phyloP scores from a whole-genome alignment of 1,139 yeast species.

The Keqinozyma sinolaborantium region DNA sequence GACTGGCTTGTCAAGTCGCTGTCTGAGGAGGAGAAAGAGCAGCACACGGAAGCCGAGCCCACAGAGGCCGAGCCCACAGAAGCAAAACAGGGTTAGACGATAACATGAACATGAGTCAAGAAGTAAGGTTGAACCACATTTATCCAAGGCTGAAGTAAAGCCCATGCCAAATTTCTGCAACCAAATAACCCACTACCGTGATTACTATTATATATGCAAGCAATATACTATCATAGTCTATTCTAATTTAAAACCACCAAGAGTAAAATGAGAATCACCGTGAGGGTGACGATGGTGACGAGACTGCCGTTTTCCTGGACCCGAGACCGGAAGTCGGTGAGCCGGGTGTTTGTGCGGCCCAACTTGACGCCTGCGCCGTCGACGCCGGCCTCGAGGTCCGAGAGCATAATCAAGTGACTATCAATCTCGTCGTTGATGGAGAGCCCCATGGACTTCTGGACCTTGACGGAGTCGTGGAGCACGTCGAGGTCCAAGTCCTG shows the following conservation, averaged over 20 bases:
- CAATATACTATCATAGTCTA: no score
- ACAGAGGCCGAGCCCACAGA: no score
- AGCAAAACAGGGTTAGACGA: no score
- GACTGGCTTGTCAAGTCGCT: no score
- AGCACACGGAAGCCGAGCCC: no score
- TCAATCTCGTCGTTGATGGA: conserved; percentile 65
- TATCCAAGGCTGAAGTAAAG: no score
- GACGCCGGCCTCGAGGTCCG: conserved; percentile 67
- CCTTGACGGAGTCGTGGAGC: conserved; percentile 56
- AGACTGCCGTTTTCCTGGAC: conserved; percentile 71
- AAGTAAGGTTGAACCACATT: no score
- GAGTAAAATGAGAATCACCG: conserved; percentile 55
- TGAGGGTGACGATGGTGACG: conserved; percentile 62
- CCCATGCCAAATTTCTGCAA: no score
- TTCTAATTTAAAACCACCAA: conserved; percentile 57
- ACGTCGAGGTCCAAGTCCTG: conserved; percentile 64
- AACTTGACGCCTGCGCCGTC: conserved; percentile 53
- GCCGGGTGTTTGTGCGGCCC: conserved; percentile 50
- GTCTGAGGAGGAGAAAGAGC: no score
- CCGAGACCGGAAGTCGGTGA: conserved; percentile 51
- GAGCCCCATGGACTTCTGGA: conserved; percentile 64
- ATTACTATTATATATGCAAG: no score
- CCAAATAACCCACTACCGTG: no score
- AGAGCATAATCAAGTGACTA: conserved; percentile 63
- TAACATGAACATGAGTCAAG: no score